Evolutionary conservation across 2,329 filamentous ascomycete species (phyloP).

Genomic region (Aspergillus japonicus): DNA sequence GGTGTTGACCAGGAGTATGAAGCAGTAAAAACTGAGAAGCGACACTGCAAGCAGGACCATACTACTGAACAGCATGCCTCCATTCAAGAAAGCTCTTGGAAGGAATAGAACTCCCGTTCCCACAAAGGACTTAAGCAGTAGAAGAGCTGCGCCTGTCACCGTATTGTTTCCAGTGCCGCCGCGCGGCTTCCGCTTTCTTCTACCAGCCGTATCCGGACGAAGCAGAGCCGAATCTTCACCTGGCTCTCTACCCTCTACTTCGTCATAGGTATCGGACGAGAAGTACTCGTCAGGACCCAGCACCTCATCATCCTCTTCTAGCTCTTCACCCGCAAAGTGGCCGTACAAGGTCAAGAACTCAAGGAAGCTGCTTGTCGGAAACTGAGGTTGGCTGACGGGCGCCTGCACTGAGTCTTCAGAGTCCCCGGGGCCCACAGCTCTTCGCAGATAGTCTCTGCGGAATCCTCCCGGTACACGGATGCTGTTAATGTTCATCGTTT

Average conservation of each 20-base stretch:
- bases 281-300: slow-evolving; percentile 89
- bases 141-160: slow-evolving; percentile 73
- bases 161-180: slow-evolving; percentile 73
- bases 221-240: slow-evolving; percentile 85
- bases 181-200: slow-evolving; percentile 71
- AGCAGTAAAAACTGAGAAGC: slow-evolving; percentile 90
- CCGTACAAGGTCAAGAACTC: slow-evolving; percentile 95
- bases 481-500: slow-evolving; percentile 78
- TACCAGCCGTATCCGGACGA: slow-evolving; percentile 64
- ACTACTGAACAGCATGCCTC: slow-evolving; percentile 96
- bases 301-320: slow-evolving; percentile 94
- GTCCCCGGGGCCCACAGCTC: slow-evolving; percentile 60
- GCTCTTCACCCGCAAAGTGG: slow-evolving; percentile 94
- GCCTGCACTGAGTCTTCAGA: slow-evolving; percentile 36
- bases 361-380: slow-evolving; percentile 89
- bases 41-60: slow-evolving; percentile 84
- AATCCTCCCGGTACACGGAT: slow-evolving; percentile 96
- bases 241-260: slow-evolving; percentile 65
- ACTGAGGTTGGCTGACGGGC: slow-evolving; percentile 51
- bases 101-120: slow-evolving; percentile 94
- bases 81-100: slow-evolving; percentile 89
- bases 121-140: slow-evolving; percentile 95
- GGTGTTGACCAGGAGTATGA: slow-evolving; percentile 86
- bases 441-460: slow-evolving; percentile 80
- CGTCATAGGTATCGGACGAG: slow-evolving; percentile 69